phyloP scores from a whole-genome alignment of 1,139 yeast genomes.

The Trichomonascaceae sp. region DNA sequence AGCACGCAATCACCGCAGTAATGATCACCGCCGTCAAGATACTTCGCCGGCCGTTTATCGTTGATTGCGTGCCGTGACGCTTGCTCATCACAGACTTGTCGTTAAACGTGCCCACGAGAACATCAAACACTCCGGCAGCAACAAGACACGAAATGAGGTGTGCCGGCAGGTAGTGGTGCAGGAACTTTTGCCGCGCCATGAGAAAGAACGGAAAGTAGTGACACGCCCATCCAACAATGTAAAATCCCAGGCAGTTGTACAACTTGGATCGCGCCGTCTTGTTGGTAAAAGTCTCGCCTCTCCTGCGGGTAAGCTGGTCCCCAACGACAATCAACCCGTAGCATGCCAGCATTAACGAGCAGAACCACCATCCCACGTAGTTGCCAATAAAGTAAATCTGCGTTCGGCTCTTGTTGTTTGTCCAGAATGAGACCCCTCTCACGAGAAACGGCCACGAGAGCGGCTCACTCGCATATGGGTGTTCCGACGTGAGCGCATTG shows the following conservation, averaged over 20 bases:
- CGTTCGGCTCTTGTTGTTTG: conserved; percentile 40
- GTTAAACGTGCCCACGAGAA: conserved; percentile 48
- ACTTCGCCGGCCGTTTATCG: conserved; percentile 7
- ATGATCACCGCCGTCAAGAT: conserved; percentile 13
- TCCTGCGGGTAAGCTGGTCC: conserved; percentile 67
- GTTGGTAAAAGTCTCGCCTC: conserved; percentile 47
- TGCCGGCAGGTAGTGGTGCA: conserved; percentile 99
- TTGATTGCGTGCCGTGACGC: conserved; percentile 9
- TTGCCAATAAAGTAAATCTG: conserved; percentile 91
- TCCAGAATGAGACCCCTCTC: conserved; percentile 95
- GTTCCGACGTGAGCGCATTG: conserved; percentile 73
- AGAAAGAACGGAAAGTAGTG: conserved; percentile 61
- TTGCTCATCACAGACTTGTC: conserved; percentile 13
- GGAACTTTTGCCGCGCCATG: conserved; percentile 89
- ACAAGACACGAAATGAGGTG: conserved; percentile 80
- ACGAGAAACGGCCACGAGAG: conserved; percentile 86
- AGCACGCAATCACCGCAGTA: conserved; percentile 44
- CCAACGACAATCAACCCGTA: conserved; percentile 53
- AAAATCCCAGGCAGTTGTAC: conserved; percentile 72
- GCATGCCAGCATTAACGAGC: conserved; percentile 53
- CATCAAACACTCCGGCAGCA: conserved; percentile 72
- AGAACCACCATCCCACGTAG: conserved; percentile 85
- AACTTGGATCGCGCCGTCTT: conserved; percentile 57
- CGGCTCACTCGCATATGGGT: conserved; percentile 94
- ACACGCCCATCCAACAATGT: conserved; percentile 77